These are phyloP conservation scores for Dryas octopetala DNA, from an alignment of 306 rosid genomes.

Conservation along the genomic window DNA sequence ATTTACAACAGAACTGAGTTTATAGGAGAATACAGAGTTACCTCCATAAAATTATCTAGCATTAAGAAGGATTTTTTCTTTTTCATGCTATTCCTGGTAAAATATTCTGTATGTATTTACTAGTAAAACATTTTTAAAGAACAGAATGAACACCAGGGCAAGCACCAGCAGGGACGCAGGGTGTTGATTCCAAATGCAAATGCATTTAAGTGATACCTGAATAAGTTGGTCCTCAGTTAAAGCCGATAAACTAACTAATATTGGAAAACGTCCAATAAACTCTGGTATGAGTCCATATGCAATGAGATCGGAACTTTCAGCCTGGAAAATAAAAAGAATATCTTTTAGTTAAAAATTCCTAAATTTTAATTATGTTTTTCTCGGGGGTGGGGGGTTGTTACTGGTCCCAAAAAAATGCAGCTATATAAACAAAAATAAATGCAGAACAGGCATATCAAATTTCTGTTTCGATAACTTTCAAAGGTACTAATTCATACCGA, in stretches of 20 bases:
- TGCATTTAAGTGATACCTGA: conserved; percentile 50
- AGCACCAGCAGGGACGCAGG: background rate
- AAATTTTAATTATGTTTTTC: too few relatives aligned
- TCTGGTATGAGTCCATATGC: conserved; percentile 98
- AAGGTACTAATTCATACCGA: conserved; percentile 50
- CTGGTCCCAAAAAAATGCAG: background rate
- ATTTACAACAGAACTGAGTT: background rate
- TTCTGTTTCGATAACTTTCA: conserved; percentile 16
- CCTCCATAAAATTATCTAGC: too few relatives aligned
- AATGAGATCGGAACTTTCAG: conserved; percentile 94
- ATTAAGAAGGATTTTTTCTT: too few relatives aligned
- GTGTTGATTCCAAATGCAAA: background rate
- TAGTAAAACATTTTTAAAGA: background rate
- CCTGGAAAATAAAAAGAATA: conserved; percentile 53
- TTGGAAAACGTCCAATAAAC: conserved; percentile 94
- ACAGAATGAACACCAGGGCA: background rate
- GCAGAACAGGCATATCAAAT: conserved; percentile 1
- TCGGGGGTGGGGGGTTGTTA: background rate
- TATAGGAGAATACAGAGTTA: background rate
- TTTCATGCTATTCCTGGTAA: background rate
- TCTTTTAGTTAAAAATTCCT: too few relatives aligned
- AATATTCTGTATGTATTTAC: background rate
- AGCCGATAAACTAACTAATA: conserved; percentile 83
- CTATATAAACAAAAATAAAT: background rate
- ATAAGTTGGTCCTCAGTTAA: conserved; percentile 94